A percentile compares a stretch with the other conserved stretches of the same genome.
Conservation (phyloP, 1,284 basidiomycete species). For the Malassezia yamatoensis region DNA sequence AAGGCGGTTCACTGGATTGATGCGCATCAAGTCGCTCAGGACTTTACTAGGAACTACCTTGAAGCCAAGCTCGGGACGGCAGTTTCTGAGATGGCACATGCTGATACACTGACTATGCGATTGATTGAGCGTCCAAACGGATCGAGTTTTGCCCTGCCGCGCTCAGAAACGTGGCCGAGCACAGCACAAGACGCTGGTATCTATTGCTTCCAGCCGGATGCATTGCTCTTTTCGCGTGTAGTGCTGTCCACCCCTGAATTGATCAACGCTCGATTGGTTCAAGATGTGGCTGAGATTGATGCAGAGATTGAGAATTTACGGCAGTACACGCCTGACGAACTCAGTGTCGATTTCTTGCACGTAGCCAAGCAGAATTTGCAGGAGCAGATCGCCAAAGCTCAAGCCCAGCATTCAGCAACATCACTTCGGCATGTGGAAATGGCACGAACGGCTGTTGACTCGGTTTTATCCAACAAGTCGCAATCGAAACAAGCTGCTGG, state of each 20-base stretch:
- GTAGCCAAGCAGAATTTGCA: constrained; percentile 53
- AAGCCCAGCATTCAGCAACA: background rate
- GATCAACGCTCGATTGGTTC: constrained; percentile 63
- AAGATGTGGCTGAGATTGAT: constrained; percentile 64
- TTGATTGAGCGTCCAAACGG: constrained; percentile 86
- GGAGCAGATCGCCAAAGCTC: constrained; percentile 32
- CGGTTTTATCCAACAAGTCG: too few relatives aligned
- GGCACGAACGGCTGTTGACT: background rate
- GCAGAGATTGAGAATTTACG: constrained; percentile 53
- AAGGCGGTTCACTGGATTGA: constrained; percentile 66
- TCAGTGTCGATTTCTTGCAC: constrained; percentile 69
- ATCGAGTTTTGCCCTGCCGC: constrained; percentile 86
- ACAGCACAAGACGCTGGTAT: background rate
- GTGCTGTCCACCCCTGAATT: constrained; percentile 80
- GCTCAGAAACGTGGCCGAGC: constrained; percentile 74
- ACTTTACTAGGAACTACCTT: constrained; percentile 20
- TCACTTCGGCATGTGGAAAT: background rate
- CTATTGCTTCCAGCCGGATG: constrained; percentile 62
- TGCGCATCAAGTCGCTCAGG: constrained; percentile 27
- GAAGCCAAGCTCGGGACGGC: constrained; percentile 18
- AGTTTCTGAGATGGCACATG: constrained; percentile 46
- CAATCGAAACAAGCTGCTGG: background rate
- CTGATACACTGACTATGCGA: constrained; percentile 60
- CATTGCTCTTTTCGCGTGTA: constrained; percentile 77
- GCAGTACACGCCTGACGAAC: constrained; percentile 57